Evolutionary conservation across 352 stramenopile genomes (phyloP), one percentile per base, ranked within the genome.

Genomic region (Phytophthora megakarya): DNA sequence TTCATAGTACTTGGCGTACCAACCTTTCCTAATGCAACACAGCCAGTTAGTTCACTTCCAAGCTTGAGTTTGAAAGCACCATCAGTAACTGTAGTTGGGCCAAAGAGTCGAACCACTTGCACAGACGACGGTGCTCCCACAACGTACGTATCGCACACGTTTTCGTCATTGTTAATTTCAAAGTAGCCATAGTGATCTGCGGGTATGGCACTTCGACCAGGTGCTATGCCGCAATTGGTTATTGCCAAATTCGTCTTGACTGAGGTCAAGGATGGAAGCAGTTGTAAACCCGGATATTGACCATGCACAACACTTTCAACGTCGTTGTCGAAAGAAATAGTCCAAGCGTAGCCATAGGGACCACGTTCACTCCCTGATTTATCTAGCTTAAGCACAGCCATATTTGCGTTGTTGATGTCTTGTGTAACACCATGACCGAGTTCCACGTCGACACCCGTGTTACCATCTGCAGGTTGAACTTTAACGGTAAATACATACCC

Each of bases 101-200:
- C 83, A 72, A 90, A 90, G 1, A 93, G 62, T 51, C 90, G 81
- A 4, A 93, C 12, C 12, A 93, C 70, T 71, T 93, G 85, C 22
- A 86, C 76, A 0, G 66, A 50, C 0, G 85, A 92, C 10, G 81
- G 78, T 9, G 72, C 70, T 5, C 85, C 85, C 19, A 91, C 65
- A 5, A 81, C 65, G 53, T 92, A 93, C 16, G 80, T 81, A 53
- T 93, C 81, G 45, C 85, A 93, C 15, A 49, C 54, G 1, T 26
- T 30, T 9, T 71, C 38, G 5, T 89, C 67, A 18, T 75, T 90
- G 48, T 83, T 91, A 16, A 93, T 47, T 18, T 85, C 78, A 22
- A 92, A 71, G 9, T 56, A 71, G 1, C 78, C 82, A 23, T 84
- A 86, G 44, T 90, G 58, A 1, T 57, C 19, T 8, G 81, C 67